Conservation (phyloP, 2,329 filamentous ascomycete genomes). For the Scedosporium minutisporum region DNA sequence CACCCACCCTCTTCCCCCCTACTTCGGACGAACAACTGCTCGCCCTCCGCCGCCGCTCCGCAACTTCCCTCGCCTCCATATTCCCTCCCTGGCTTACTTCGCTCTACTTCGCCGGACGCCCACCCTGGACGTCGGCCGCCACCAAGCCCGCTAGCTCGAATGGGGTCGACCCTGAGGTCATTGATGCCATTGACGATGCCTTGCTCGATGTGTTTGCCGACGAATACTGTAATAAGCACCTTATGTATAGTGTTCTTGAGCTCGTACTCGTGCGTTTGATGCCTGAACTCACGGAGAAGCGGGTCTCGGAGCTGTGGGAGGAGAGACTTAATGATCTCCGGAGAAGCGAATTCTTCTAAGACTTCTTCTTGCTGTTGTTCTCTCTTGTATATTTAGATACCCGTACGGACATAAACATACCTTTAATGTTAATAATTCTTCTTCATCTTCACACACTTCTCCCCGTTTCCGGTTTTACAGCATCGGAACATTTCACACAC, state of each 20-base stretch:
- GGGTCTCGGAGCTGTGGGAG: constrained; percentile 61
- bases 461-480: not conserved
- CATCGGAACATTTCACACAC: not conserved
- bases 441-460: not conserved
- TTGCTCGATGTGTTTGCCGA: constrained; percentile 70
- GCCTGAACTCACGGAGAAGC: constrained; percentile 70
- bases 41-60: constrained; percentile 57
- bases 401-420: not conserved
- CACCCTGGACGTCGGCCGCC: constrained; percentile 11
- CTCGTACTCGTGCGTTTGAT: constrained; percentile 70
- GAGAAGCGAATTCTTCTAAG: not conserved
- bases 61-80: constrained; percentile 44
- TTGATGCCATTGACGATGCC: constrained; percentile 50
- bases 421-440: not conserved
- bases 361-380: not conserved
- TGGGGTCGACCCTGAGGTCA: constrained; percentile 36
- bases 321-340: constrained; percentile 46
- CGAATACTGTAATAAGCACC: constrained; percentile 83
- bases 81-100: constrained; percentile 36
- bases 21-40: constrained; percentile 48
- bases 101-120: constrained; percentile 38
- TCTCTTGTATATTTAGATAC: not conserved
- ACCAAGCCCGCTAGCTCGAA: constrained; percentile 16
- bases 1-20: constrained; percentile 53
- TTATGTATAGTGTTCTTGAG: constrained; percentile 76